Base-by-base conservation (phyloP, 2,329 filamentous ascomycete genomes). In the Achaetomium macrosporum region DNA sequence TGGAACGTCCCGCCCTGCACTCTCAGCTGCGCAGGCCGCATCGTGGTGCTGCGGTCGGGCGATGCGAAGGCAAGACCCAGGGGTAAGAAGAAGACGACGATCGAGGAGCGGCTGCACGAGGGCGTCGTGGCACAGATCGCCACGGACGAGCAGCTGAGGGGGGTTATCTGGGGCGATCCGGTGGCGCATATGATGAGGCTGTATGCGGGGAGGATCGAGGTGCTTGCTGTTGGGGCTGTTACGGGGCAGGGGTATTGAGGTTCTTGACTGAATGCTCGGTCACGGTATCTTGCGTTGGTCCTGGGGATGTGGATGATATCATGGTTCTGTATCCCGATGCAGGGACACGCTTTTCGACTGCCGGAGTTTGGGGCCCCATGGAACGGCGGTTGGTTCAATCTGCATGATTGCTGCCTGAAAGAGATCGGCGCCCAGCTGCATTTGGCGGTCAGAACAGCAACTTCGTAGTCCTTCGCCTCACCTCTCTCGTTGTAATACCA, bases 101-200 rank as follows among this genome's bases (percentile, higher is more conserved):
- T 78, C 1, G 70, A 72, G 43, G 75, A 79, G 56, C 67, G 74
- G 40, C 69, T 83, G 17, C 68, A 70, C 53, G 78, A 85, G 45
- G 79, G 82, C 5, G 79, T 90, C 0, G 78, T 87, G 43, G 88
- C 88, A 2, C 84, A 84, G 56, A 76, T 83, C 10, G 78, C 85
- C 9, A 79, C 73, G 0, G 87, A 93, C 58, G 79, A 84, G 41
- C 75, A 87, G 64, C 68, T 95, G 47, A 73, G 85, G 20, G 77
- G 75, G 1, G 78, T 90, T 0, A 75, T 95, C 4, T 95, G 90
- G 78, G 90, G 90, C 0, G 89, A 95, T 65, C 87, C 88, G 0
- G 73, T 89, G 41, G 86, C 83, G 65, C 90, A 95, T 70, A 76
- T 83, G 60, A 95, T 95, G 90, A 81, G 74, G 54, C 64, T 93